Percentiles rank a stretch among this genome's conserved stretches.
These are phyloP conservation scores for Coemansia javaensis DNA, from an alignment of 192 early-diverging fungal genomes.

Conservation along the genomic window DNA sequence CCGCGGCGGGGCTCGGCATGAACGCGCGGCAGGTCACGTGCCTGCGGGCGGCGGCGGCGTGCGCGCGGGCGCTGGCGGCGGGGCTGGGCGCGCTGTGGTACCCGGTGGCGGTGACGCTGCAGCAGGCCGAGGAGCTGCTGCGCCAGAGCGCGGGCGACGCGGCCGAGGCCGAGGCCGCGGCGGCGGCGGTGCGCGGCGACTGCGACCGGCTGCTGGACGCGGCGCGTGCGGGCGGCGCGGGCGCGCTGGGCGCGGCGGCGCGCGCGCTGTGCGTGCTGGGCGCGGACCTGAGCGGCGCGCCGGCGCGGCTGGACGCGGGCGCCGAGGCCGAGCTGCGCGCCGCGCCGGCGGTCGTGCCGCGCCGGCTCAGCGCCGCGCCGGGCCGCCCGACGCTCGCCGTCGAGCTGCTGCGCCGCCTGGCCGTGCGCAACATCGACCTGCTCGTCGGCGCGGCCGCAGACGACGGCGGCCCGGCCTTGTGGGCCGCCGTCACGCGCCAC, in stretches of 20 bases:
- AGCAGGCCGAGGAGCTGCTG: slow-evolving; percentile 77
- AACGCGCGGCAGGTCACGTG: slow-evolving; percentile 76
- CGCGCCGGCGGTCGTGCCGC: slow-evolving; percentile 26
- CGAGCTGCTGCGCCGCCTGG: slow-evolving; percentile 27
- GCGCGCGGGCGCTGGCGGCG: slow-evolving; percentile 67
- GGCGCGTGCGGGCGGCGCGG: slow-evolving; percentile 4
- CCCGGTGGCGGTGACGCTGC: slow-evolving; percentile 79
- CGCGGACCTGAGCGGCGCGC: slow-evolving; percentile 20
- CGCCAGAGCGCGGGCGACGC: slow-evolving; percentile 27
- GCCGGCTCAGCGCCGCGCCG: slow-evolving; percentile 39
- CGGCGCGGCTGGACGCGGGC: not conserved
- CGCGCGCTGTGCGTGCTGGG: slow-evolving; percentile 34
- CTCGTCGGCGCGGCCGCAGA: slow-evolving; percentile 8
- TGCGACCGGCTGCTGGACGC: slow-evolving; percentile 12
- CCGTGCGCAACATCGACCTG: slow-evolving; percentile 25
- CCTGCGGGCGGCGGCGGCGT: slow-evolving; percentile 64
- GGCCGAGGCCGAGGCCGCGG: not conserved
- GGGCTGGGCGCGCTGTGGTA: slow-evolving; percentile 83
- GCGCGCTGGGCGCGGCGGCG: slow-evolving; percentile 18
- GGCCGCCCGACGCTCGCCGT: slow-evolving; percentile 39
- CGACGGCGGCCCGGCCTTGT: slow-evolving; percentile 14
- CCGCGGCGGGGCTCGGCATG: slow-evolving; percentile 34
- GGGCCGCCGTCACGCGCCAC: slow-evolving; percentile 65
- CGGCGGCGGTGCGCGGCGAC: slow-evolving; percentile 11
- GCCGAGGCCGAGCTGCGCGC: slow-evolving; percentile 20